Evolutionary conservation across 352 stramenopile species (phyloP), one percentile per base, ranked within the genome.

Genomic region (Pythium phragmiticola): DNA sequence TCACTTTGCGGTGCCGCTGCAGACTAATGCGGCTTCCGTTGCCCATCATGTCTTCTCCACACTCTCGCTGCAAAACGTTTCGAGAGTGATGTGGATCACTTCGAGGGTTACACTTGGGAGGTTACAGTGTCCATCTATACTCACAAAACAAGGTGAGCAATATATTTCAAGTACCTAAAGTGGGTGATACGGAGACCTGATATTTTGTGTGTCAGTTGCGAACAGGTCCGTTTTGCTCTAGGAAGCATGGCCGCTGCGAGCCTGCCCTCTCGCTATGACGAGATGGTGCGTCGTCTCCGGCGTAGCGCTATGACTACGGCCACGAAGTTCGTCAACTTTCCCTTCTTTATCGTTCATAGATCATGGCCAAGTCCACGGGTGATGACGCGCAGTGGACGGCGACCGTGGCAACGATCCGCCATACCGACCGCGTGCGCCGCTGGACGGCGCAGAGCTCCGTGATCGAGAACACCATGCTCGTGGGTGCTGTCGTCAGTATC

Each of bases 1-100:
- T 78, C 51, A 94, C 81, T 69, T 97, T 96, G 54, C 83, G 84
- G 47, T 82, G 81, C 30, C 74, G 70, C 73, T 89, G 78, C 64
- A 73, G 60, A 68, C 79, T 90, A 19, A 80, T 91, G 53, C 77
- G 70, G 66, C 72, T 76, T 41, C 80, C 76, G 65, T 80, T 79
- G 47, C 75, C 75, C 75, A 78, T 80, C 68, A 69, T 76, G 23
- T 33, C 51, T 11, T 47, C 30, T 41, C 12, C 19, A 19, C 9
- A 7, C 33, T 54, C 17, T 41, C 9, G 26, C 26, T 13, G 37
- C 37, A 42, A 23, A n/a, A 12, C n/a, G 26, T 30, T 30, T 5
- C 12, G 2, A 48, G 0, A 48, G 42, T 50, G 43, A 50, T 19
- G 43, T 30, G 7, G 43, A 30, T n/a, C 9, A 30, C 6, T 17